phyloP scores from a whole-genome alignment of 1,284 basidiomycete species.

The Melampsora medusae region DNA sequence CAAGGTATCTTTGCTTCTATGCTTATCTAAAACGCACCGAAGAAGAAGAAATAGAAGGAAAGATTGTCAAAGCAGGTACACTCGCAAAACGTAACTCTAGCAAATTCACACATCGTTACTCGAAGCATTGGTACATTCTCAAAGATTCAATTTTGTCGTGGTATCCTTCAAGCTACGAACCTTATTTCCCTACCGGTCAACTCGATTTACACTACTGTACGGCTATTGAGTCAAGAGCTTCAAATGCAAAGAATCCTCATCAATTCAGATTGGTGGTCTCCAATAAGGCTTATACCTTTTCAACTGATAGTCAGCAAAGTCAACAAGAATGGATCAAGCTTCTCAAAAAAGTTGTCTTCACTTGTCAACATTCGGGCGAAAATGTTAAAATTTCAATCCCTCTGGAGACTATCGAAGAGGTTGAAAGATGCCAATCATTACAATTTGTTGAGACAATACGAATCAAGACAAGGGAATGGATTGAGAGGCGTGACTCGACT shows the following conservation, averaged over 20 bases:
- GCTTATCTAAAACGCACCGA: slow-evolving; percentile 66
- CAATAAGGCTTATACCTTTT: slow-evolving; percentile 53
- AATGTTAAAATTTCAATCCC: slow-evolving; percentile 96
- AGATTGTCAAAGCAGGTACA: slow-evolving; percentile 79
- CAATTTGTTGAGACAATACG: slow-evolving; percentile 93
- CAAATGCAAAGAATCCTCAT: slow-evolving; percentile 64
- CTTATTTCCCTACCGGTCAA: slow-evolving; percentile 93
- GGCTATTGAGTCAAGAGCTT: slow-evolving; percentile 75
- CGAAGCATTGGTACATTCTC: slow-evolving; percentile 88
- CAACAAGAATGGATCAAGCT: slow-evolving; percentile 76
- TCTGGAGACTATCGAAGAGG: slow-evolving; percentile 79
- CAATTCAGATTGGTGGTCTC: slow-evolving; percentile 54
- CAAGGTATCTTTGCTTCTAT: slow-evolving; percentile 89
- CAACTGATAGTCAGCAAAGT: slow-evolving; percentile 51
- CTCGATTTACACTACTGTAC: slow-evolving; percentile 88
- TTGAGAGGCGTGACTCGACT: neutral
- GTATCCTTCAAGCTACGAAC: slow-evolving; percentile 76
- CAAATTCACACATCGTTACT: slow-evolving; percentile 71
- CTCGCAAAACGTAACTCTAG: slow-evolving; percentile 70
- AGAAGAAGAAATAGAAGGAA: slow-evolving; percentile 62
- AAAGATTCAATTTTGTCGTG: slow-evolving; percentile 90
- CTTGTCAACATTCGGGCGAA: slow-evolving; percentile 91
- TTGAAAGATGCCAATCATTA: slow-evolving; percentile 80
- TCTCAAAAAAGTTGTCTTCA: slow-evolving; percentile 81
- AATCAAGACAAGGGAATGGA: slow-evolving; percentile 61